Evolutionary conservation across 345 rosid genomes (phyloP).

Genomic region (Pugionium dolabratum): DNA sequence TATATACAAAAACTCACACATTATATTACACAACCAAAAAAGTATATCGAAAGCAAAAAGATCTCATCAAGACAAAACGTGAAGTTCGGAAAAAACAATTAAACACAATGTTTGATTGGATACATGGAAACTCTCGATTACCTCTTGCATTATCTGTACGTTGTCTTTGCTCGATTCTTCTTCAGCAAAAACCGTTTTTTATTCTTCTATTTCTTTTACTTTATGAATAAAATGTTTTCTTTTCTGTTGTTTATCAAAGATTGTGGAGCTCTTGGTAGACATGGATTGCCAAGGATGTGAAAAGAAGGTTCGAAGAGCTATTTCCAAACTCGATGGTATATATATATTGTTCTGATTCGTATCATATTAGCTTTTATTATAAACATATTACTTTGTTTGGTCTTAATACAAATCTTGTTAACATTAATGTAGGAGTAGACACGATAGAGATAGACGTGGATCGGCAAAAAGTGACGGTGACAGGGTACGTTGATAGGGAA

Average conservation of each 20-base stretch:
- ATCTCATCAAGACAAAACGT: slow-evolving; percentile 5
- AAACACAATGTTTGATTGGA: slow-evolving; percentile 55
- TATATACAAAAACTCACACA: background rate
- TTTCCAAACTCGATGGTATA: slow-evolving; percentile 64
- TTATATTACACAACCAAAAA: slow-evolving; percentile 24
- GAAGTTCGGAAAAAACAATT: background rate
- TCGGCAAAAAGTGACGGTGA: slow-evolving; percentile 77
- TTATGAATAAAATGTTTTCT: background rate
- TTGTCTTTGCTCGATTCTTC: slow-evolving; percentile 14
- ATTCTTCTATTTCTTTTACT: background rate
- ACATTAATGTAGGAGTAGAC: slow-evolving; percentile 57
- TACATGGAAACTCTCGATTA: slow-evolving; percentile 46
- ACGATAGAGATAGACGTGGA: slow-evolving; percentile 72
- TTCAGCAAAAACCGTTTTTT: slow-evolving; percentile 1
- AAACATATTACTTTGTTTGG: background rate
- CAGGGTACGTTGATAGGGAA: slow-evolving; percentile 63
- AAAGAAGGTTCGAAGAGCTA: slow-evolving; percentile 70
- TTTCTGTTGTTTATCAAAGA: slow-evolving; percentile 31
- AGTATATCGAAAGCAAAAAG: slow-evolving; percentile 21
- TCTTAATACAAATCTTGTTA: background rate
- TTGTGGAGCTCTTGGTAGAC: slow-evolving; percentile 80
- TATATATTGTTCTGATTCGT: background rate
- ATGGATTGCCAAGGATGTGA: slow-evolving; percentile 92
- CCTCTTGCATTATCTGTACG: slow-evolving; percentile 69
- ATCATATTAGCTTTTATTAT: background rate